Evolutionary conservation across 1,139 yeast genomes (phyloP).

Genomic region (Yamadazyma aaseri): DNA sequence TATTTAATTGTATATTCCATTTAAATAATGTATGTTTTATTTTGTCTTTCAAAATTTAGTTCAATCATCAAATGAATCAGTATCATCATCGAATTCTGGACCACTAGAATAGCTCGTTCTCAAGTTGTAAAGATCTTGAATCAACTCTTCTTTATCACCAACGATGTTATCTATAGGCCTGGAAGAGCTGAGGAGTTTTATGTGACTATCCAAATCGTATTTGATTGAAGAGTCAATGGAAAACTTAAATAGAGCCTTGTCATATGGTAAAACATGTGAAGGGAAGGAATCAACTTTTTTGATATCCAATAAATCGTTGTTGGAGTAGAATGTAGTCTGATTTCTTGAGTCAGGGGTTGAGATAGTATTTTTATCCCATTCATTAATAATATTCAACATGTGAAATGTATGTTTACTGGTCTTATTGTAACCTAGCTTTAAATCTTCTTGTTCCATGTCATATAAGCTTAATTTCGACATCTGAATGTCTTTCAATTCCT

Average conservation of each 20-base stretch:
- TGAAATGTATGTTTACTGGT: constrained; percentile 7
- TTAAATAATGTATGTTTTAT: no score
- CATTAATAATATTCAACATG: constrained; percentile 17
- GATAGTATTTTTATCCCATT: constrained; percentile 14
- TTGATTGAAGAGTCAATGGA: constrained; percentile 48
- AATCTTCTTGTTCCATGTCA: constrained; percentile 2
- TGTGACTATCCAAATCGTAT: constrained; percentile 46
- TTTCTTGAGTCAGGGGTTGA: constrained; percentile 20
- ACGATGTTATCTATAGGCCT: constrained; percentile 33
- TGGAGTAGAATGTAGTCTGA: constrained; percentile 10
- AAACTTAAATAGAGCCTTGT: constrained; percentile 32
- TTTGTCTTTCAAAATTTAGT: constrained; percentile 2
- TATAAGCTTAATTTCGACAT: constrained; percentile 10
- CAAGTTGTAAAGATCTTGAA: constrained; percentile 47
- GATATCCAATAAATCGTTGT: constrained; percentile 19
- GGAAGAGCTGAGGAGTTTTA: constrained; percentile 36
- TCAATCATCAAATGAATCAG: constrained; percentile 18
- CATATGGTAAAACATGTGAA: constrained; percentile 11
- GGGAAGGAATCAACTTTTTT: constrained; percentile 37
- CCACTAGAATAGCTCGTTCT: constrained; percentile 9
- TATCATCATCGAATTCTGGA: constrained; percentile 21
- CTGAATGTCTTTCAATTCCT: constrained; percentile 5
- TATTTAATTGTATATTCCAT: constrained; percentile 25
- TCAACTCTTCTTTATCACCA: constrained; percentile 68
- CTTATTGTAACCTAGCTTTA: constrained; percentile 16